phyloP scores from a whole-genome alignment of 495 filamentous ascomycete genomes.

The Parachaetomium inaequale region DNA sequence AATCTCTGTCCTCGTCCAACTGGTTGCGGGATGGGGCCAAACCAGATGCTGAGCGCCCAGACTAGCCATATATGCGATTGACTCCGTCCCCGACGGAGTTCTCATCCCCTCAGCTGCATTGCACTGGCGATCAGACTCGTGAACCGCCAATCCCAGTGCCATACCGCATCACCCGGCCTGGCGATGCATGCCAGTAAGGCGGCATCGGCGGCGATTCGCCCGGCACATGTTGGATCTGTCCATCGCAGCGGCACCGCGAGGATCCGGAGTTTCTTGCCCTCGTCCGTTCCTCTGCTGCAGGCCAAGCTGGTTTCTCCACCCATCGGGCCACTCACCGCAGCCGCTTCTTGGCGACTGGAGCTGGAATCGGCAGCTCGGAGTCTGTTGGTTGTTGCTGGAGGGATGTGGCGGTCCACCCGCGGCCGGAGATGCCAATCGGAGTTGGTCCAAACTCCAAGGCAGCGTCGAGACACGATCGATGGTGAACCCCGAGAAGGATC shows the following conservation, averaged over 20 bases:
- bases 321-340: not conserved
- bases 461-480: not conserved
- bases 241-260: not conserved
- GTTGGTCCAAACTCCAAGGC: not conserved
- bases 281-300: not conserved
- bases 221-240: not conserved
- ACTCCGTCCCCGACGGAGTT: not conserved
- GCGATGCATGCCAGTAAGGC: not conserved
- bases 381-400: not conserved
- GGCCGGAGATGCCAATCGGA: slow-evolving; percentile 11
- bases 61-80: slow-evolving; percentile 7
- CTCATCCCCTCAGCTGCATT: not conserved
- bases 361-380: not conserved
- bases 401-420: not conserved
- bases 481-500: not conserved
- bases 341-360: not conserved
- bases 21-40: not conserved
- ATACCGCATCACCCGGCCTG: not conserved
- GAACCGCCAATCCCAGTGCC: not conserved
- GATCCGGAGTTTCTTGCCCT: not conserved
- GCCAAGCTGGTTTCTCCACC: not conserved
- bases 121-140: not conserved
- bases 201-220: not conserved
- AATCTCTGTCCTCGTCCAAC: not conserved
- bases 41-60: not conserved